phyloP scores from a whole-genome alignment of 495 filamentous ascomycete genomes.

The Trichocladium antarcticum region DNA sequence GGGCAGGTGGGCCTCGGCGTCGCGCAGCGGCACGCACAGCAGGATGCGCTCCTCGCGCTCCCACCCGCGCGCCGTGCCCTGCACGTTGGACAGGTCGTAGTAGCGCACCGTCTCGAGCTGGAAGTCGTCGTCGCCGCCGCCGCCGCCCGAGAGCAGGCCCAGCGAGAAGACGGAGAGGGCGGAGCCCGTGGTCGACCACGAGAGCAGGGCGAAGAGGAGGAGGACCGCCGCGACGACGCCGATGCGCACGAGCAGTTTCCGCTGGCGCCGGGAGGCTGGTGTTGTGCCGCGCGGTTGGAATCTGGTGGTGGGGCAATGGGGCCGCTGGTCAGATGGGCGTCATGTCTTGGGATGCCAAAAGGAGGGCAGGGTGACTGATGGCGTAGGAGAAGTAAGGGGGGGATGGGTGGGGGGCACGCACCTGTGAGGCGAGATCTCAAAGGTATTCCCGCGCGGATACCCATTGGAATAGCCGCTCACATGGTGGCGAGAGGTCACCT shows the following conservation, averaged over 20 bases:
- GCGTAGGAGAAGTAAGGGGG: not conserved
- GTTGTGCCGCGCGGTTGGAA: slow-evolving; percentile 75
- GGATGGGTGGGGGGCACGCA: slow-evolving; percentile 29
- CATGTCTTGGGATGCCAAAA: too few relatives aligned
- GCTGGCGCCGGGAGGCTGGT: slow-evolving; percentile 60
- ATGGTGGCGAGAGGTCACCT: slow-evolving; percentile 49
- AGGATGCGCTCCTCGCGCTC: slow-evolving; percentile 90
- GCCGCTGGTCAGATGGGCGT: not conserved
- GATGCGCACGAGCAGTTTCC: slow-evolving; percentile 60
- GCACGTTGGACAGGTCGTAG: slow-evolving; percentile 85
- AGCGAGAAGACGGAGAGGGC: slow-evolving; percentile 63
- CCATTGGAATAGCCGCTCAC: slow-evolving; percentile 65
- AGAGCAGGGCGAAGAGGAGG: slow-evolving; percentile 48
- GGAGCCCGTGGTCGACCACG: slow-evolving; percentile 50
- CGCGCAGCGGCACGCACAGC: slow-evolving; percentile 87
- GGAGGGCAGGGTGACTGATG: too few relatives aligned
- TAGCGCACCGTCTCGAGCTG: slow-evolving; percentile 89
- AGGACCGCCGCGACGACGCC: slow-evolving; percentile 38
- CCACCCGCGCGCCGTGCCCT: slow-evolving; percentile 85
- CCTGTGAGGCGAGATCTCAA: slow-evolving; percentile 86
- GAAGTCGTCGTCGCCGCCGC: slow-evolving; percentile 58
- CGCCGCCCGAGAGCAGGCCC: slow-evolving; percentile 53
- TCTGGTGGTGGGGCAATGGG: slow-evolving; percentile 35
- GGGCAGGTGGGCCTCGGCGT: slow-evolving; percentile 82
- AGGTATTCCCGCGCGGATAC: slow-evolving; percentile 57